Conservation (phyloP, 768 basidiomycete genomes). For the Hypholoma fasciculare region DNA sequence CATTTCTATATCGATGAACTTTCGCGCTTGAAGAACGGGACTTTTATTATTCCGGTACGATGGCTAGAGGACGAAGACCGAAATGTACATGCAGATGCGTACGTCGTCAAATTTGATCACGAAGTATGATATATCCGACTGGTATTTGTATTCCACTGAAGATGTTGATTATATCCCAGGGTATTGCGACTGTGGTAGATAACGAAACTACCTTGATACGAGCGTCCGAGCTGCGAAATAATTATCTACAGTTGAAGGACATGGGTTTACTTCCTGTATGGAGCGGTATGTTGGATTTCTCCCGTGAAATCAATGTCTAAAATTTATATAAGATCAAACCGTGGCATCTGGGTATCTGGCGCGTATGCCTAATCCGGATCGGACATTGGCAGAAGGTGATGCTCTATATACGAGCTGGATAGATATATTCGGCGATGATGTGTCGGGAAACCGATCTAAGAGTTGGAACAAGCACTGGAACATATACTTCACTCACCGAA, state of each 20-base stretch:
- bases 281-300: slow-evolving; percentile 11
- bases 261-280: neutral
- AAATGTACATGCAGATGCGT: slow-evolving; percentile 19
- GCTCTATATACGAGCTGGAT: slow-evolving; percentile 7
- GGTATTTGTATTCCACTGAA: neutral
- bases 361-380: slow-evolving; percentile 14
- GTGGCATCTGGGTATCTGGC: neutral
- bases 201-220: too few species aligned
- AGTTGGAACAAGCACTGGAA: slow-evolving; percentile 35
- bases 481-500: slow-evolving; percentile 26
- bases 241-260: too few species aligned
- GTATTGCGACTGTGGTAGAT: neutral
- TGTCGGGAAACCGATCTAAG: slow-evolving; percentile 13
- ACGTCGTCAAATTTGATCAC: slow-evolving; percentile 14
- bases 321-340: neutral
- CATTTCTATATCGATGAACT: slow-evolving; percentile 21
- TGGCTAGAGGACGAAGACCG: slow-evolving; percentile 22
- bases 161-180: neutral
- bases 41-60: slow-evolving; percentile 19
- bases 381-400: slow-evolving; percentile 7
- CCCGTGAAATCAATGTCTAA: neutral
- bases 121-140: neutral
- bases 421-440: slow-evolving; percentile 4
- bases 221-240: too few species aligned
- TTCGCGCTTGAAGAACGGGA: slow-evolving; percentile 12